Percentiles rank a stretch among this genome's conserved stretches.
Conservation (phyloP, 1,139 yeast genomes). For the Cylindricascospora bacillispora region DNA sequence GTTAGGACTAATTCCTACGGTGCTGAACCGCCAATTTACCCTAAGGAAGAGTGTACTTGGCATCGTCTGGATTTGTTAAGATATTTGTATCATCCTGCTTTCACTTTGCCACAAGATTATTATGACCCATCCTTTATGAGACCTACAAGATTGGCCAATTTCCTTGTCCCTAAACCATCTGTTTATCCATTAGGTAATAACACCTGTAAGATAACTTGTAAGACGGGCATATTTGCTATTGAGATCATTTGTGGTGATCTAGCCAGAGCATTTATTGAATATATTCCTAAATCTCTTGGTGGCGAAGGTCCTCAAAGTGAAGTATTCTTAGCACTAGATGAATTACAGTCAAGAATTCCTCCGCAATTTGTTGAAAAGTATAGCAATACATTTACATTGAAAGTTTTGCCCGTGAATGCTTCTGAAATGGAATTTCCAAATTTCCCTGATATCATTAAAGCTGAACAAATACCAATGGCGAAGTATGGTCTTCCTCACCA, state of each 20-base stretch:
- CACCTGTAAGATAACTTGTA: constrained; percentile 33
- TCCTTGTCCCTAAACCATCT: constrained; percentile 27
- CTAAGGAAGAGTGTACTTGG: constrained; percentile 76
- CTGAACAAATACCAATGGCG: constrained; percentile 14
- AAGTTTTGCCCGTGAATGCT: constrained; percentile 37
- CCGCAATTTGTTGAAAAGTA: constrained; percentile 24
- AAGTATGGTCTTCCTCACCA: constrained; percentile 16
- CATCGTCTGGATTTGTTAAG: constrained; percentile 67
- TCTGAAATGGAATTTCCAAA: constrained; percentile 25
- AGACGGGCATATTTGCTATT: constrained; percentile 58
- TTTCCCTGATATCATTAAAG: constrained; percentile 15
- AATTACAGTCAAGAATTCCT: constrained; percentile 34
- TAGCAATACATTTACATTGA: constrained; percentile 33
- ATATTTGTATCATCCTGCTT: constrained; percentile 70
- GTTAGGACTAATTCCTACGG: constrained; percentile 38
- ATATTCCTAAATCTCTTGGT: constrained; percentile 41
- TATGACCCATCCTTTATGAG: constrained; percentile 24
- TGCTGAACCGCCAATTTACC: constrained; percentile 35
- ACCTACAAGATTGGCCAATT: constrained; percentile 20
- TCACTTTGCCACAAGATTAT: constrained; percentile 55
- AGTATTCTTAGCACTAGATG: constrained; percentile 36
- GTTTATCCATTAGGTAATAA: constrained; percentile 37
- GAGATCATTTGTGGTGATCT: constrained; percentile 45
- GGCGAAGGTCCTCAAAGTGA: constrained; percentile 50
- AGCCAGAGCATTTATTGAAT: constrained; percentile 52